These are phyloP conservation scores for Monilinia vaccinii-corymbosi DNA, from an alignment of 2,329 filamentous ascomycete species.

Conservation along the genomic window DNA sequence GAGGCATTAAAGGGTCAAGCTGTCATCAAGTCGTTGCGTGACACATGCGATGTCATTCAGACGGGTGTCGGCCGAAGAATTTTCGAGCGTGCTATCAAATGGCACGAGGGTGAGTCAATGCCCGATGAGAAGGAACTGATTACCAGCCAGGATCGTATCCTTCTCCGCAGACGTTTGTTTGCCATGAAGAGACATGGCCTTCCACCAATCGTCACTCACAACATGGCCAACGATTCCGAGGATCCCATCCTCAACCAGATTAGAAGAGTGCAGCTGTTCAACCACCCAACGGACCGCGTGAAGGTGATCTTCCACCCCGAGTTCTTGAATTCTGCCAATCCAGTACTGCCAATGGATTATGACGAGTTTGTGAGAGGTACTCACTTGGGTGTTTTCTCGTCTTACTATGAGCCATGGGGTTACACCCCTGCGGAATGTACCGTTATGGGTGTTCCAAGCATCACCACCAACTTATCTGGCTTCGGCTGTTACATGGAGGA, in stretches of 20 bases:
- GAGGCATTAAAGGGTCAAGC: slow-evolving; percentile 95
- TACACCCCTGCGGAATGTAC: slow-evolving; percentile 98
- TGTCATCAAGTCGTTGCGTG: slow-evolving; percentile 89
- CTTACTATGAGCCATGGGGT: slow-evolving; percentile 98
- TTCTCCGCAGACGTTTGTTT: slow-evolving; percentile 83
- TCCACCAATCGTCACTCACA: slow-evolving; percentile 95
- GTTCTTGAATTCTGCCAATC: slow-evolving; percentile 92
- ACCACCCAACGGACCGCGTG: slow-evolving; percentile 87
- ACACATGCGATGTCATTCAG: slow-evolving; percentile 89
- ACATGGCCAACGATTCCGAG: slow-evolving; percentile 91
- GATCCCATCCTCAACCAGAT: slow-evolving; percentile 96
- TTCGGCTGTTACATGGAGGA: slow-evolving; percentile 99
- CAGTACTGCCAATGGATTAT: slow-evolving; percentile 90
- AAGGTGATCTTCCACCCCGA: slow-evolving; percentile 98
- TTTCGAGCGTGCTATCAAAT: slow-evolving; percentile 87
- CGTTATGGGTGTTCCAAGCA: slow-evolving; percentile 97
- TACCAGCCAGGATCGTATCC: slow-evolving; percentile 81
- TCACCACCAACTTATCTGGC: slow-evolving; percentile 94
- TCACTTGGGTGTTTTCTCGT: slow-evolving; percentile 89
- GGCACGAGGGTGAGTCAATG: slow-evolving; percentile 89
- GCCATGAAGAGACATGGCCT: slow-evolving; percentile 90
- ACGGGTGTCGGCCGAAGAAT: slow-evolving; percentile 85
- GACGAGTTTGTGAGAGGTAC: slow-evolving; percentile 98
- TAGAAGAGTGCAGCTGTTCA: slow-evolving; percentile 92
- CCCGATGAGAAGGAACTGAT: slow-evolving; percentile 97